Evolutionary conservation across 1,139 yeast species (phyloP).

Genomic region (Sugiyamaella pinicola): DNA sequence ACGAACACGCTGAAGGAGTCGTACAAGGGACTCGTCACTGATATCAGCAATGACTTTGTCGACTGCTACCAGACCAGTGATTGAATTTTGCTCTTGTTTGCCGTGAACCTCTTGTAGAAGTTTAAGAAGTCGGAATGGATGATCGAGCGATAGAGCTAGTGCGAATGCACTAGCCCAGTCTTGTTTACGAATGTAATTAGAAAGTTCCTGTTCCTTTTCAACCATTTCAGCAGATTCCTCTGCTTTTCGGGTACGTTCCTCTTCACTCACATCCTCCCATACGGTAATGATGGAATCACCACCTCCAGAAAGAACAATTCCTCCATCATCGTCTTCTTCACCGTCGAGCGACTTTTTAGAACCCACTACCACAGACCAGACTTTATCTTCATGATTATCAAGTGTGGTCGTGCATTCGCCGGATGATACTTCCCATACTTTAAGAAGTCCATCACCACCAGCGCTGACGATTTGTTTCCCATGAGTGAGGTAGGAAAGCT

Average conservation of each 20-base stretch:
- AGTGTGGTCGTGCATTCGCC: constrained; percentile 83
- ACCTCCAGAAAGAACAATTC: constrained; percentile 75
- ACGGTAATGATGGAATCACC: constrained; percentile 90
- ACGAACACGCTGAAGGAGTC: constrained; percentile 71
- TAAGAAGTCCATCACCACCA: constrained; percentile 94
- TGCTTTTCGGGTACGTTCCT: constrained; percentile 53
- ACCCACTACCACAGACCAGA: constrained; percentile 80
- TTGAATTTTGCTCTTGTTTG: constrained; percentile 47
- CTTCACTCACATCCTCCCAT: constrained; percentile 88
- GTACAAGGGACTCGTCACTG: constrained; percentile 59
- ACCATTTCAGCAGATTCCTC: constrained; percentile 54
- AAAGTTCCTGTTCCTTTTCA: constrained; percentile 85
- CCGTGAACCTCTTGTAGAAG: constrained; percentile 34
- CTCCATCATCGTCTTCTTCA: constrained; percentile 58
- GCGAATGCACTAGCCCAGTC: constrained; percentile 90
- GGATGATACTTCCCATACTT: constrained; percentile 75
- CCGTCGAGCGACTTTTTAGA: constrained; percentile 18
- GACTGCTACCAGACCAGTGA: constrained; percentile 62
- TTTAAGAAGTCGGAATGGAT: constrained; percentile 52
- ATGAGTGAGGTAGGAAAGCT: constrained; percentile 68
- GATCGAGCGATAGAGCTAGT: constrained; percentile 84
- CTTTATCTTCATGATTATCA: constrained; percentile 90
- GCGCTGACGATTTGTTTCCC: constrained; percentile 74
- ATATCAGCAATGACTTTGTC: constrained; percentile 66
- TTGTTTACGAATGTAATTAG: constrained; percentile 66